Evolutionary conservation across 2,329 filamentous ascomycete genomes (phyloP).

Genomic region (Diaporthe citriasiana): DNA sequence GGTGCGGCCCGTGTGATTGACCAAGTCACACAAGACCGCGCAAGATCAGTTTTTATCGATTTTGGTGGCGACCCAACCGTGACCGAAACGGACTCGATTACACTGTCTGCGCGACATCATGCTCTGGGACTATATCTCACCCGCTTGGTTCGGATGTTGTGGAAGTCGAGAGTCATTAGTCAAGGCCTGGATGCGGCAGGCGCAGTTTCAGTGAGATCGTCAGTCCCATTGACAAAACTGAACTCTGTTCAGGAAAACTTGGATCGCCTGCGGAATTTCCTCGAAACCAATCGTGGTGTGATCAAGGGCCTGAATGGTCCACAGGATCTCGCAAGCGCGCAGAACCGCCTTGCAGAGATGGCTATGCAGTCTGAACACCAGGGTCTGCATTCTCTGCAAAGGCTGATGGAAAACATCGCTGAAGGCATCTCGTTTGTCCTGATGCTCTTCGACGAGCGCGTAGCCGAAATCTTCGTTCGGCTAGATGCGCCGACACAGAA

Average conservation of each 20-base stretch:
- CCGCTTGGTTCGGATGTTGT: conserved; percentile 88
- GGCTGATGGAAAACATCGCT: conserved; percentile 89
- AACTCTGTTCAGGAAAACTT: conserved; percentile 84
- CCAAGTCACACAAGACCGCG: conserved; percentile 86
- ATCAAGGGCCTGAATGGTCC: conserved; percentile 96
- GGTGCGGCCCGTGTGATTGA: conserved; percentile 85
- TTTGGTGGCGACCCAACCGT: conserved; percentile 90
- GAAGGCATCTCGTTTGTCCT: conserved; percentile 97
- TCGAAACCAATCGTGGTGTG: conserved; percentile 88
- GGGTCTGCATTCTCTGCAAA: conserved; percentile 87
- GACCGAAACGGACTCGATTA: conserved; percentile 86
- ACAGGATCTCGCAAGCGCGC: conserved; percentile 82
- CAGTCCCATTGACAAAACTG: conserved; percentile 77
- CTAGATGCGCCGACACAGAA: conserved; percentile 79
- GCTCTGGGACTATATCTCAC: conserved; percentile 90
- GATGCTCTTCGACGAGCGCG: conserved; percentile 93
- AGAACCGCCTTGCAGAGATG: conserved; percentile 90
- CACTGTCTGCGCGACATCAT: conserved; percentile 89
- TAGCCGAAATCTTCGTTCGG: conserved; percentile 86
- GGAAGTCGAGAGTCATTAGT: conserved; percentile 83
- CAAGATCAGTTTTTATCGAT: conserved; percentile 90
- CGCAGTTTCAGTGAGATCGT: conserved; percentile 74
- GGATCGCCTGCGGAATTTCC: conserved; percentile 83
- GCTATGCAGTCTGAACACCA: conserved; percentile 95
- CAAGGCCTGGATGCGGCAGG: conserved; percentile 66